These are phyloP conservation scores for Saxophila tyrrhenica DNA, from an alignment of 495 filamentous ascomycete genomes.

Conservation along the genomic window DNA sequence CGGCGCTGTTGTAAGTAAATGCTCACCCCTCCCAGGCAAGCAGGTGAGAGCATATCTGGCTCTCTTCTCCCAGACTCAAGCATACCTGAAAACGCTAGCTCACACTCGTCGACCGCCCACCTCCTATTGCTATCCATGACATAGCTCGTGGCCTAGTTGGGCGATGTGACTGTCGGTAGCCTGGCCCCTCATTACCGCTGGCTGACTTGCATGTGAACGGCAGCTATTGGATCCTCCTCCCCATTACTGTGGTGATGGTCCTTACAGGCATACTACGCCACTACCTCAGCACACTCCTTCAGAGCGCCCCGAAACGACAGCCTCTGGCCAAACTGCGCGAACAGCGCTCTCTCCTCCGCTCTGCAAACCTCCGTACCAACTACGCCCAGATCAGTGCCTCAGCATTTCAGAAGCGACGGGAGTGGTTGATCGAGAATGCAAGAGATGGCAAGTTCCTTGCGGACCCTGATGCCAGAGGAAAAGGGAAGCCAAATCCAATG, in stretches of 20 bases:
- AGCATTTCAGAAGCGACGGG: conserved; percentile 70
- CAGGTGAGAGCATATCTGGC: too few species aligned
- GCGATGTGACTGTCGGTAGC: too few species aligned
- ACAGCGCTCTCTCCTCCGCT: conserved; percentile 75
- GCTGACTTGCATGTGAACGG: too few species aligned
- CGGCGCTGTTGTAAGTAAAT: conserved; percentile 93
- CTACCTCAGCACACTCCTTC: conserved; percentile 85
- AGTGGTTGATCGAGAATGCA: conserved; percentile 66
- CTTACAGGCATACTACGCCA: conserved; percentile 91
- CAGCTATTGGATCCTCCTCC: conserved; percentile 97
- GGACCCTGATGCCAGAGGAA: conserved; percentile 70
- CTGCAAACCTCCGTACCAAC: conserved; percentile 74
- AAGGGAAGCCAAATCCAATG: conserved; percentile 89
- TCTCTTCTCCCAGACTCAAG: too few species aligned
- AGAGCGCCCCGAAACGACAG: conserved; percentile 71
- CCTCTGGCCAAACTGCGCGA: conserved; percentile 67
- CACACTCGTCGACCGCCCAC: too few species aligned
- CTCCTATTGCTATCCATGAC: too few species aligned
- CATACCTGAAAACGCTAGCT: too few species aligned
- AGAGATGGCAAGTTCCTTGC: conserved; percentile 80
- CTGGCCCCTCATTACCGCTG: too few species aligned
- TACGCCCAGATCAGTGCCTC: conserved; percentile 57
- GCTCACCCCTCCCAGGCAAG: too few species aligned
- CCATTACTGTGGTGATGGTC: conserved; percentile 96
- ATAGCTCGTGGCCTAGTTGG: too few species aligned